These are phyloP conservation scores for Lactarius sp. DNA, from an alignment of 768 basidiomycete species.

Conservation along the genomic window DNA sequence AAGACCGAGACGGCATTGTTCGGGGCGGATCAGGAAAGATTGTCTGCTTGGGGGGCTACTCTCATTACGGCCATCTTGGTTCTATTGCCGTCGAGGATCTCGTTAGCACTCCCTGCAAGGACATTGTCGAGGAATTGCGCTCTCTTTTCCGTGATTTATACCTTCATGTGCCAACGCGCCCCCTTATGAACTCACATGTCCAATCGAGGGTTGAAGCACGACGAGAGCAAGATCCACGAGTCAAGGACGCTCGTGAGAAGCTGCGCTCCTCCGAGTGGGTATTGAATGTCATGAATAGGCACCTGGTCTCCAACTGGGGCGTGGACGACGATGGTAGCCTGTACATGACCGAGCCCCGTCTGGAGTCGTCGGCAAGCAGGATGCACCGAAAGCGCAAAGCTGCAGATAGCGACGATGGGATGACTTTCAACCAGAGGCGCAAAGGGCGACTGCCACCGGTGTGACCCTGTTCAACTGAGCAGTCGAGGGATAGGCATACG, in stretches of 20 bases:
- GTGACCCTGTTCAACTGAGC: background rate
- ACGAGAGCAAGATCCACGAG: background rate
- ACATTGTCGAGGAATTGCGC: background rate
- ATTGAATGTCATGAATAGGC: background rate
- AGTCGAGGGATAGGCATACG: background rate
- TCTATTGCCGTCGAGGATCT: background rate
- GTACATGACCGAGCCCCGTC: background rate
- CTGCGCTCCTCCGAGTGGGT: background rate
- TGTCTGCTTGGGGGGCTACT: background rate
- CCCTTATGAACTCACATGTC: too few species aligned
- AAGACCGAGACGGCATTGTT: background rate
- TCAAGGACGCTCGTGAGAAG: background rate
- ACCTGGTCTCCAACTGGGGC: constrained; percentile 5
- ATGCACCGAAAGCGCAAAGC: background rate
- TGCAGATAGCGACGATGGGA: background rate
- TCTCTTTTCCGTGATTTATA: background rate
- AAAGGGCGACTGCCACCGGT: background rate
- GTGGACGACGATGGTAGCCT: background rate
- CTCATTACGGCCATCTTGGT: background rate
- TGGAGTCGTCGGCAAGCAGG: background rate
- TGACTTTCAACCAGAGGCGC: background rate
- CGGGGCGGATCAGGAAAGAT: background rate
- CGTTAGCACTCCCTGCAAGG: background rate
- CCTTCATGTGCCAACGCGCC: background rate
- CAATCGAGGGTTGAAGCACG: background rate